These are phyloP conservation scores for Avena atlantica DNA, from an alignment of 176 grass and related monocot species.

Conservation along the genomic window DNA sequence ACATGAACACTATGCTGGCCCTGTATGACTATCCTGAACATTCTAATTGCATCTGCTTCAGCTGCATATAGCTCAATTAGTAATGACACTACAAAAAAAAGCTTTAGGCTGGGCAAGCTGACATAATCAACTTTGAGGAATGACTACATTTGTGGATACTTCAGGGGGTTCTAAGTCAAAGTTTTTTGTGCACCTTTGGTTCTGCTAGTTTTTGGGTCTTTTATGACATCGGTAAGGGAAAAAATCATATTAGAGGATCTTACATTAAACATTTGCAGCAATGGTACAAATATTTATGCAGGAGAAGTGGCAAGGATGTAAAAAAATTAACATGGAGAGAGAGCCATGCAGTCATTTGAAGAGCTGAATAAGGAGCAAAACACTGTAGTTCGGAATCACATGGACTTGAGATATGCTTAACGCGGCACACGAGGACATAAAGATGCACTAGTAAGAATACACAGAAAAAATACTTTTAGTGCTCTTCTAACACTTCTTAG, in stretches of 20 bases:
- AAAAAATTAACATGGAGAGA: neutral
- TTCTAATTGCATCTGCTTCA: constrained; percentile 11
- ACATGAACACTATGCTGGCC: neutral
- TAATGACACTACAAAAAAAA: neutral
- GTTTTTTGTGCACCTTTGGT: neutral
- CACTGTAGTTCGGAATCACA: neutral
- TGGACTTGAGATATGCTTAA: neutral
- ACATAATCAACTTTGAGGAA: constrained; percentile 20
- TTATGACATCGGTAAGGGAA: neutral
- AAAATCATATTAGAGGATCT: neutral
- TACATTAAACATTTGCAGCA: neutral
- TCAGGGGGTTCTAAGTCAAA: neutral
- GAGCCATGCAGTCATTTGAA: neutral
- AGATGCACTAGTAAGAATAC: neutral
- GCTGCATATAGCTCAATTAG: neutral
- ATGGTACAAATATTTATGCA: neutral
- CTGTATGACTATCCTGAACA: neutral
- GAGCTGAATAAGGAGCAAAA: neutral
- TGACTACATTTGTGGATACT: neutral
- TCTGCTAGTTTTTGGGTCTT: neutral
- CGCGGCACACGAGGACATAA: neutral
- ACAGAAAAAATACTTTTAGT: neutral
- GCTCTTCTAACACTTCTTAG: neutral
- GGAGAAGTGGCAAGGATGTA: neutral
- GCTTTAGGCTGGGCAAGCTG: neutral